Evolutionary conservation across 2,329 filamentous ascomycete species (phyloP).

Genomic region (Colletotrichum shisoi): DNA sequence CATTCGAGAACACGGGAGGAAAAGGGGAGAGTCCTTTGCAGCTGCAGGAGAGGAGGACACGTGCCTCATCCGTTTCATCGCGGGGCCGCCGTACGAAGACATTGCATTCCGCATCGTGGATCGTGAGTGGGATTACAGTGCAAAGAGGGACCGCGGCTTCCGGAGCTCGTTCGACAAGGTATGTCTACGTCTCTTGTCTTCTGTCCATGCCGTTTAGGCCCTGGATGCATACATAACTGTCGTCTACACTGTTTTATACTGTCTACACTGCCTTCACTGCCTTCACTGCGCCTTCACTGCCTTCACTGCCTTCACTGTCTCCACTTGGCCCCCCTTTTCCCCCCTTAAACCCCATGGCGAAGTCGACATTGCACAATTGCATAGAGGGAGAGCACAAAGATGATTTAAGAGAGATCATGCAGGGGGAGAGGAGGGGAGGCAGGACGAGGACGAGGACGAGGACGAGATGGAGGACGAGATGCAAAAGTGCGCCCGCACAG

Average conservation of each 20-base stretch:
- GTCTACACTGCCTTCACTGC: neutral
- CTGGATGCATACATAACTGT: neutral
- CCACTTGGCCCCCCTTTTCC: constrained; percentile 11
- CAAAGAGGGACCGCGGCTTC: constrained; percentile 93
- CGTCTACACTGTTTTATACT: neutral
- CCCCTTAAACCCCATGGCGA: neutral
- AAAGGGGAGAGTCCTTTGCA: constrained; percentile 89
- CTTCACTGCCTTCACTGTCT: no score
- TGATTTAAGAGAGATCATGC: neutral
- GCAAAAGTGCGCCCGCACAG: constrained; percentile 30
- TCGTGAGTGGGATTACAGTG: constrained; percentile 98
- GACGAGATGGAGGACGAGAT: neutral
- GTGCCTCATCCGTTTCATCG: constrained; percentile 93
- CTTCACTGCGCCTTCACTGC: neutral
- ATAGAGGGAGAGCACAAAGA: constrained; percentile 9
- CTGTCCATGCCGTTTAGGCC: neutral
- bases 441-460: no score
- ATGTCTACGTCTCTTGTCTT: constrained; percentile 42
- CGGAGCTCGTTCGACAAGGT: constrained; percentile 98
- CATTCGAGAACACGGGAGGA: constrained; percentile 88
- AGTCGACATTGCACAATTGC: constrained; percentile 28
- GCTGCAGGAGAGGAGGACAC: constrained; percentile 96
- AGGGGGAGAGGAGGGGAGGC: neutral
- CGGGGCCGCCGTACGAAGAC: constrained; percentile 94
- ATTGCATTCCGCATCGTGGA: constrained; percentile 97